Evolutionary conservation across 371 early-diverging fungal species (phyloP).

Genomic region (Enteropsectra breve): DNA sequence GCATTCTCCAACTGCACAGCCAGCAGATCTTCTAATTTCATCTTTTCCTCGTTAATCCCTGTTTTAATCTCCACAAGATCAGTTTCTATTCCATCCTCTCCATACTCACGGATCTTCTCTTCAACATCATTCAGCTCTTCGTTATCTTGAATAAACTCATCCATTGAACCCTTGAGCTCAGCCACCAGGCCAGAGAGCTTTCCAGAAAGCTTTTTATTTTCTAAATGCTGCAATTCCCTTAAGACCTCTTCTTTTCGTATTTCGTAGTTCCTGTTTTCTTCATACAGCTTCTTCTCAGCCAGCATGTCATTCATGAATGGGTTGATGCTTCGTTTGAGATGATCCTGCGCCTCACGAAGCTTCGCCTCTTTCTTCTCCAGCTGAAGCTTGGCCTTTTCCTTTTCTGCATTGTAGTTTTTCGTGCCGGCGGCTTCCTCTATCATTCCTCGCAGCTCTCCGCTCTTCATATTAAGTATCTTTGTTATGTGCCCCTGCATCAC

Average conservation of each 20-base stretch:
- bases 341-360: conserved; percentile 75
- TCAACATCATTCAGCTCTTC: conserved; percentile 20
- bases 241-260: conserved; percentile 5
- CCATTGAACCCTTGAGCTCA: background rate
- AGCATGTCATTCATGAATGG: conserved; percentile 81
- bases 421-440: conserved; percentile 97
- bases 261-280: conserved; percentile 65
- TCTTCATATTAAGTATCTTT: conserved; percentile 94
- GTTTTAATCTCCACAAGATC: conserved; percentile 42
- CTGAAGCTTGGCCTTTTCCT: conserved; percentile 78
- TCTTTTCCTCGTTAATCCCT: conserved; percentile 38
- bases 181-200: conserved; percentile 16
- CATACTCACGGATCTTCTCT: conserved; percentile 19
- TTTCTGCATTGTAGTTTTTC: conserved; percentile 86
- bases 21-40: conserved; percentile 29
- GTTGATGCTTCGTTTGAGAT: conserved; percentile 73
- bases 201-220: background rate
- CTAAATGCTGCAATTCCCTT: conserved; percentile 19
- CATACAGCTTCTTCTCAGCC: conserved; percentile 71
- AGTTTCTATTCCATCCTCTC: conserved; percentile 18
- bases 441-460: conserved; percentile 81
- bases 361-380: conserved; percentile 87
- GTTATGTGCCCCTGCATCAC: conserved; percentile 93
- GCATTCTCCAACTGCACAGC: conserved; percentile 38
- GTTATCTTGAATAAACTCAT: conserved; percentile 8